These are phyloP conservation scores for Chaetothyriales sp. DNA, from an alignment of 2,329 filamentous ascomycete species.

Conservation along the genomic window DNA sequence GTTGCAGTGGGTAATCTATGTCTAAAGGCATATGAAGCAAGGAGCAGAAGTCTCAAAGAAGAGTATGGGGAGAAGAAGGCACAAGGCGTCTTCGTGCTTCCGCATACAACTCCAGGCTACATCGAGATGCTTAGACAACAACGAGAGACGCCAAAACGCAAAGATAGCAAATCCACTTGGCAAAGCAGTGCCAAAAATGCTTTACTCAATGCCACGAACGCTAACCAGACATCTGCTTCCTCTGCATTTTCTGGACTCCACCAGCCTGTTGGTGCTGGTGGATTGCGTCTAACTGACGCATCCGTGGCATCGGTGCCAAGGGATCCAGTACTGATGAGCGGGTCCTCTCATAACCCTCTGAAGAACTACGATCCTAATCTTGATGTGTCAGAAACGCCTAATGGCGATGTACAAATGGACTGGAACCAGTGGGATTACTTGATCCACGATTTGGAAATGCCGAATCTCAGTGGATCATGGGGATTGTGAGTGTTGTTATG, in stretches of 20 bases:
- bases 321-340: neutral
- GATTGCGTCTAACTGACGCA: conserved; percentile 3
- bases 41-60: conserved; percentile 9
- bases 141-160: conserved; percentile 6
- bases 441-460: conserved; percentile 10
- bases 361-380: conserved; percentile 8
- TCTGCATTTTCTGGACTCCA: neutral
- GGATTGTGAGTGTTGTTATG: neutral
- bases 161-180: neutral
- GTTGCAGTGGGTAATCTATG: conserved; percentile 29
- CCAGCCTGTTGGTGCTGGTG: neutral
- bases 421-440: conserved; percentile 17
- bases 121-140: conserved; percentile 12
- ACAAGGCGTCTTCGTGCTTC: conserved; percentile 7
- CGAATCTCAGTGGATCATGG: neutral
- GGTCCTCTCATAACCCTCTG: conserved; percentile 2
- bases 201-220: neutral
- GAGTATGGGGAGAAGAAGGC: conserved; percentile 1
- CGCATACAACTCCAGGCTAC: conserved; percentile 11
- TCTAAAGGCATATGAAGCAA: conserved; percentile 30
- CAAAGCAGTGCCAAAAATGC: neutral
- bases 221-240: neutral
- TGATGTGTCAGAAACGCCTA: conserved; percentile 7
- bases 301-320: conserved; percentile 3
- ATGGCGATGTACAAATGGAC: conserved; percentile 15